Base-by-base conservation (phyloP, 2,329 filamentous ascomycete species). In the Fonsecaea multimorphosa region DNA sequence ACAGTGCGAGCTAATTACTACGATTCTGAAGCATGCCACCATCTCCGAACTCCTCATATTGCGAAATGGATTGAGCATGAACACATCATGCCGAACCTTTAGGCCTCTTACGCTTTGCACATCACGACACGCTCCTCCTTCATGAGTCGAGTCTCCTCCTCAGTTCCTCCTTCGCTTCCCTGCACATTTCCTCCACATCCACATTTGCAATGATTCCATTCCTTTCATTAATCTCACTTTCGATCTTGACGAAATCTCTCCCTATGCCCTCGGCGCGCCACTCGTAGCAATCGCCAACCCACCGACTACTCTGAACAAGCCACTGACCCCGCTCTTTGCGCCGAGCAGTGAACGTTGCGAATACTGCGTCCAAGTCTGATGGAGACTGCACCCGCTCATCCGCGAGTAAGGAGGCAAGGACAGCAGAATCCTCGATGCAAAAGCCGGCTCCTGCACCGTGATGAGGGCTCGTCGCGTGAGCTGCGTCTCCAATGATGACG, bases 381-480 rank as follows among this genome's bases (percentile, higher is more conserved):
- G 57, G 49, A 22, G 40, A 40, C 29, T 61, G 53, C 6, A 76
- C 72, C 3, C 68, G 68, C 5, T 70, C 63, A 31, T 75, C 72
- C 19, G 65, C 64, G 32, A 77, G 67, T 36, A 77, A 63, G 0
- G 65, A 61, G 1, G 73, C 72, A 32, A 77, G 68, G 2, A 76
- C 71, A 9, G 72, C 72, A 2, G 70, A 73, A 58, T 77, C 76
- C 61, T 77, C 76, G 40, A 76, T 73, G 59, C 74, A 75, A 61
- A 76, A 71, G 2, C 76, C 75, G 0, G 76, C 76, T 5, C 76
- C 76, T 3, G 75, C 73, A 19, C 79, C 79, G 58, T 81, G 79
- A 64, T 81, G 79, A 2, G 79, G 79, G 0, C 74, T 75, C 1
- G 78, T 79, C 0, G 79, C 79, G 65, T 81, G 79, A 4, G 78